Conservation (phyloP, 176 grass and related monocot species). For the Alopecurus myosuroides region DNA sequence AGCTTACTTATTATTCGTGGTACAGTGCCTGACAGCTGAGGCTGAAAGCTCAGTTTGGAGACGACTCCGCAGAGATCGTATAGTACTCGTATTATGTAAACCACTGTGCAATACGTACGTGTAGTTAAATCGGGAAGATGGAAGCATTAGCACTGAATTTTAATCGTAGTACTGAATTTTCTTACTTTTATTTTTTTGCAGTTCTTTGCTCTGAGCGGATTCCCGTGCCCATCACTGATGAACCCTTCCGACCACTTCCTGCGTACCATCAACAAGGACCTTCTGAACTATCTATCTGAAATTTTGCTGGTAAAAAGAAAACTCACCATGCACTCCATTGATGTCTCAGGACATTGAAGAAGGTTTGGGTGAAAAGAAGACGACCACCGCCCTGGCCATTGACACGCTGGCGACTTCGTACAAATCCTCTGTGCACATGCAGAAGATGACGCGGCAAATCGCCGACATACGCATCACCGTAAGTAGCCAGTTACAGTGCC, state of each 20-base stretch:
- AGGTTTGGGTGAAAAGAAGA: slow-evolving; percentile 15
- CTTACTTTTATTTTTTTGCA: neutral
- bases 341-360: slow-evolving; percentile 41
- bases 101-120: neutral
- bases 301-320: neutral
- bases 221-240: slow-evolving; percentile 72
- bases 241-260: slow-evolving; percentile 94
- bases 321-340: neutral
- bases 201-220: slow-evolving; percentile 73
- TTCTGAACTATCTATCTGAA: neutral
- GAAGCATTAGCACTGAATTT: neutral
- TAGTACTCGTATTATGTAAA: slow-evolving; percentile 5
- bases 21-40: neutral
- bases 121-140: neutral
- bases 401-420: slow-evolving; percentile 52
- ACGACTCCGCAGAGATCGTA: neutral
- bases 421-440: slow-evolving; percentile 47
- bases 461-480: slow-evolving; percentile 46
- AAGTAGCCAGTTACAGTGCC: too few relatives aligned
- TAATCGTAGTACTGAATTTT: neutral
- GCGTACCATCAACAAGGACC: slow-evolving; percentile 55
- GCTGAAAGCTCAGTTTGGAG: neutral
- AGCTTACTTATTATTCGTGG: too few relatives aligned
- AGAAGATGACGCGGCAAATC: slow-evolving; percentile 50
- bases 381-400: slow-evolving; percentile 45